Evolutionary conservation across 2,329 filamentous ascomycete species (phyloP).

Genomic region (Paraphoma chrysanthemicola): DNA sequence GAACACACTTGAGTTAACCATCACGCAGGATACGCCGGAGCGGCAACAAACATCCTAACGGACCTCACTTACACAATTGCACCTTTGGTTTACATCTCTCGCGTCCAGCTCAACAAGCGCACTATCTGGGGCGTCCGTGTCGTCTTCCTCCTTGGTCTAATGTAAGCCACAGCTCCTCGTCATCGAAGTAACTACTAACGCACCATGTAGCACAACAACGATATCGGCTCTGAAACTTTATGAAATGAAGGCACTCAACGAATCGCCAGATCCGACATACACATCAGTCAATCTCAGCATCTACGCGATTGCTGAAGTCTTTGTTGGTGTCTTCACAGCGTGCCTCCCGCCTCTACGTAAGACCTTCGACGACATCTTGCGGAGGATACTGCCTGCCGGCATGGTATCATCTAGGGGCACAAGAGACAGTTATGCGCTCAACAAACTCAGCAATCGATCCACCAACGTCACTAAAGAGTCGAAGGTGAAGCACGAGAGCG

Average conservation of each 20-base stretch:
- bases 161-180: conserved; percentile 15
- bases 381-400: conserved; percentile 24
- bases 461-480: conserved; percentile 4
- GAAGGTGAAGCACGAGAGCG: conserved; percentile 11
- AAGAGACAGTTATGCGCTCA: conserved; percentile 25
- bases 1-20: not conserved
- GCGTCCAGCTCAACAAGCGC: conserved; percentile 30
- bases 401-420: conserved; percentile 12
- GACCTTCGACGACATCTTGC: conserved; percentile 29
- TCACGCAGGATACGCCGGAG: conserved; percentile 29
- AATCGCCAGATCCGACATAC: conserved; percentile 29
- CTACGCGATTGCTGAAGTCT: conserved; percentile 32
- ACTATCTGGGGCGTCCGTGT: conserved; percentile 36
- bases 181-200: not conserved
- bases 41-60: conserved; percentile 32
- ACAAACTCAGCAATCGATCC: conserved; percentile 10
- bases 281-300: conserved; percentile 31
- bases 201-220: conserved; percentile 25
- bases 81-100: conserved; percentile 30
- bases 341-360: conserved; percentile 35
- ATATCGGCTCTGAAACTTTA: conserved; percentile 36
- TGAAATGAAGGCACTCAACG: conserved; percentile 29
- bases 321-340: conserved; percentile 35
- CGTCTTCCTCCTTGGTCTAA: conserved; percentile 34
- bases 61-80: conserved; percentile 33